Percentiles rank a stretch among this genome's conserved stretches.
Conservation (phyloP, 345 rosid species). For the Pseudoturritis turrita region DNA sequence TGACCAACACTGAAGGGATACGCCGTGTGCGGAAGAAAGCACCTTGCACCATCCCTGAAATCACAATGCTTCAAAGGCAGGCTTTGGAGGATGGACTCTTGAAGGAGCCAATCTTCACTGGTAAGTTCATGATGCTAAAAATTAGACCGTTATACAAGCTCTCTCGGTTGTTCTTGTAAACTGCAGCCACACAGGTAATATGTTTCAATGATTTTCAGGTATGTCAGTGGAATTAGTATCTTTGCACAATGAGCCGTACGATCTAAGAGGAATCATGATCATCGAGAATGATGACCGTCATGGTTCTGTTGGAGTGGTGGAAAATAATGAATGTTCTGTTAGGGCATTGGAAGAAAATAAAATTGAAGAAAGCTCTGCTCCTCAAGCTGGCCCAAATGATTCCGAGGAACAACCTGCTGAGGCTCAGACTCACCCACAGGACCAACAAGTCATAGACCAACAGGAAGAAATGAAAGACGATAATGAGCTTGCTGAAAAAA, state of each 20-base stretch:
- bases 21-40: slow-evolving; percentile 97
- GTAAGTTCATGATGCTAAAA: slow-evolving; percentile 46
- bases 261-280: slow-evolving; percentile 54
- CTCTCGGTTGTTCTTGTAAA: slow-evolving; percentile 13
- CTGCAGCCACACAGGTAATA: slow-evolving; percentile 1
- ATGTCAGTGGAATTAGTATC: slow-evolving; percentile 54
- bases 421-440: slow-evolving; percentile 5
- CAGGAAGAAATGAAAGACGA: slow-evolving; percentile 24
- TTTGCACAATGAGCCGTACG: slow-evolving; percentile 56
- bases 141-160: neutral
- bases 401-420: slow-evolving; percentile 19
- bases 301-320: slow-evolving; percentile 37
- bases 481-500: slow-evolving; percentile 38
- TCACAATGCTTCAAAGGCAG: slow-evolving; percentile 76
- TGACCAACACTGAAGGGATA: slow-evolving; percentile 81
- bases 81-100: slow-evolving; percentile 73
- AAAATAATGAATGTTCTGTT: slow-evolving; percentile 40
- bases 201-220: slow-evolving; percentile 48
- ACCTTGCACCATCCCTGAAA: slow-evolving; percentile 91
- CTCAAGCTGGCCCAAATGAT: slow-evolving; percentile 12
- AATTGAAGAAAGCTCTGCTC: slow-evolving; percentile 30
- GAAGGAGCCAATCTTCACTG: slow-evolving; percentile 57
- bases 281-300: slow-evolving; percentile 38
- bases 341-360: slow-evolving; percentile 36
- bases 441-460: slow-evolving; percentile 8